Evolutionary conservation across 768 basidiomycete species (phyloP), one percentile per base, ranked within the genome.

Genomic region (Mycena alexandri): DNA sequence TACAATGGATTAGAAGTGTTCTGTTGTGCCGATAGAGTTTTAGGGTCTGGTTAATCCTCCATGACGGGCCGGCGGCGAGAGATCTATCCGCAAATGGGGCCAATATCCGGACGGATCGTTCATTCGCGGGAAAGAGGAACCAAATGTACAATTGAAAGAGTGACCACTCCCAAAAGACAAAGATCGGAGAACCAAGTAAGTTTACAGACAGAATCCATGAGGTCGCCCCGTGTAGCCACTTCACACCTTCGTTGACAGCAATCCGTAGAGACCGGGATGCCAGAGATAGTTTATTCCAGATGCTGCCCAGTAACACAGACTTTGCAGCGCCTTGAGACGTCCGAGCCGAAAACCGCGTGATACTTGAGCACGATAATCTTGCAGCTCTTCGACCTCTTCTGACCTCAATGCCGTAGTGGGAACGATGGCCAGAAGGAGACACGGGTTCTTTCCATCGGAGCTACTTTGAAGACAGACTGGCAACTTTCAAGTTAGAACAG

Each of bases 211-310:
- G 51, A 63, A 63, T 59, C 43, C 64, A 66, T 63, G 61, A 66
- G 61, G 64, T 62, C 55, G 50, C 64, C 53, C 63, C 54, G 61
- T 61, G 63, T 52, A 48, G 21, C 51, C 54, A 17, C 42, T 62
- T 61, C 53, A 46, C 59, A 64, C 52, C 59, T 61, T 65, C 50
- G 59, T 57, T 55, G 58, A 69, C 68, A 65, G 64, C 61, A 65
- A 52, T 22, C 69, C 65, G 69, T 48, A 36, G 65, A 63, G 64
- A 51, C 50, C 69, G 69, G 68, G 52, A 29, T 24, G 29, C 55
- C 25, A 51, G 66, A 38, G 69, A 70, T 63, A 70, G 65, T 60
- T 62, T 67, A 63, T 66, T 66, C 52, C 64, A 58, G 61, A 57
- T 44, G 52, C 36, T 47, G n/a, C 29, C 33, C 24, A 38, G 38